Percentiles rank a stretch among this genome's conserved stretches.
Conservation (phyloP, 2,329 filamentous ascomycete genomes). For the Sclerotinia subarctica region DNA sequence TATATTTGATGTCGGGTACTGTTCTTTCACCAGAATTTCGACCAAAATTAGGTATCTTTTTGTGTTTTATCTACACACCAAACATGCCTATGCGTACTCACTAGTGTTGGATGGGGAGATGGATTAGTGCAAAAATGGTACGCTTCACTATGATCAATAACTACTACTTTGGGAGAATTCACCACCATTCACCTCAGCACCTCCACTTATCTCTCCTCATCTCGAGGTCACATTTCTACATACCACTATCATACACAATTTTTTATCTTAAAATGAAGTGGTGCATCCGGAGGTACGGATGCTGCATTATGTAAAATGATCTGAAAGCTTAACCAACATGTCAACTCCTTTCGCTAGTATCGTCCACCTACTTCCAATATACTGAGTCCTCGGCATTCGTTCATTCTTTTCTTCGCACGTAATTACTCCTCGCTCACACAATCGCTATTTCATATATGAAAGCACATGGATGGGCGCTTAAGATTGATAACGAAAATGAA, state of each 20-base stretch:
- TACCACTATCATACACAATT: background rate
- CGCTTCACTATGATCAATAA: background rate
- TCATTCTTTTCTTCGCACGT: background rate
- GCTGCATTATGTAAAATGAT: background rate
- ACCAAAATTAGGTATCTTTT: background rate
- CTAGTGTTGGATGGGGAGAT: background rate
- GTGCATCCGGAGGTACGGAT: background rate
- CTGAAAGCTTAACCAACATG: background rate
- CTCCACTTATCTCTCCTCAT: background rate
- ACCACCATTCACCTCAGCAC: background rate
- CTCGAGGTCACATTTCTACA: background rate
- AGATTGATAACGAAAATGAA: background rate
- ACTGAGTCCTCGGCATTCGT: background rate
- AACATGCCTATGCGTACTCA: background rate
- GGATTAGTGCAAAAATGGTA: background rate
- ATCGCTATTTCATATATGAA: background rate
- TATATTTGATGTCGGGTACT: background rate
- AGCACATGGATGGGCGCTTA: background rate
- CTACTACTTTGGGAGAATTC: background rate
- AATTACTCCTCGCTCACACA: background rate
- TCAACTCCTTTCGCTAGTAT: background rate
- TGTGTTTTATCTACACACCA: background rate
- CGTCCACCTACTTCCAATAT: background rate
- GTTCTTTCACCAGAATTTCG: background rate
- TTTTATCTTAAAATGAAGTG: background rate